These are phyloP conservation scores for Penstemon eatonii DNA, from an alignment of 257 asterid genomes.

Conservation along the genomic window DNA sequence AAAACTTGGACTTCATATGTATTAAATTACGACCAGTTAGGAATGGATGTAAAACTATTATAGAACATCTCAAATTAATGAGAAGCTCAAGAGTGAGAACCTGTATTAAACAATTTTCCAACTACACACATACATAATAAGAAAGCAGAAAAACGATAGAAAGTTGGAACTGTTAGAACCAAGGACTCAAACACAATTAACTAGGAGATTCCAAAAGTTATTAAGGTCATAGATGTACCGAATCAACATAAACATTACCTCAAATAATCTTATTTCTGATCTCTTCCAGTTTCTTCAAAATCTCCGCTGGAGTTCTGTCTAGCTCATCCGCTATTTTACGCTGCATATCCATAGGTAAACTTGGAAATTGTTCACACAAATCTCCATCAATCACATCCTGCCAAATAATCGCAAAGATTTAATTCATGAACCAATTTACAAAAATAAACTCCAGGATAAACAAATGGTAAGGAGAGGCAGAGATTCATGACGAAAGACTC, in stretches of 20 bases:
- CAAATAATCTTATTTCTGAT: conserved; percentile 87
- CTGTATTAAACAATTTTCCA: neutral
- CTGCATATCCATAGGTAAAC: conserved; percentile 92
- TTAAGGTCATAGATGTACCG: neutral
- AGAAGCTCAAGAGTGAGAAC: neutral
- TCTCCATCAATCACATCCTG: conserved; percentile 99
- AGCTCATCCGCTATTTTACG: conserved; percentile 96
- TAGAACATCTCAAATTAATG: neutral
- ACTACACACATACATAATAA: conserved; percentile 5
- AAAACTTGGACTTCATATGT: neutral
- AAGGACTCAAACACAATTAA: neutral
- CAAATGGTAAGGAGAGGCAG: neutral
- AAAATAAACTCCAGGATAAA: neutral
- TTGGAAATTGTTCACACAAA: conserved; percentile 91
- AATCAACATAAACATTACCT: conserved; percentile 24
- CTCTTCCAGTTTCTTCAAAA: conserved; percentile 90
- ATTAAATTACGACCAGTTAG: neutral
- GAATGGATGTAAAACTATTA: neutral
- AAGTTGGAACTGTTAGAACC: neutral
- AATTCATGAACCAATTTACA: conserved; percentile 15
- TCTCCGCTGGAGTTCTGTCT: conserved; percentile 97
- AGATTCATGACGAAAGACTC: neutral
- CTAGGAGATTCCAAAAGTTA: neutral
- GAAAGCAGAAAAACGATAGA: neutral
- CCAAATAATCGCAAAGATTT: conserved; percentile 25